Conservation (phyloP, 2,329 filamentous ascomycete genomes). For the Paecilomyces niveus region DNA sequence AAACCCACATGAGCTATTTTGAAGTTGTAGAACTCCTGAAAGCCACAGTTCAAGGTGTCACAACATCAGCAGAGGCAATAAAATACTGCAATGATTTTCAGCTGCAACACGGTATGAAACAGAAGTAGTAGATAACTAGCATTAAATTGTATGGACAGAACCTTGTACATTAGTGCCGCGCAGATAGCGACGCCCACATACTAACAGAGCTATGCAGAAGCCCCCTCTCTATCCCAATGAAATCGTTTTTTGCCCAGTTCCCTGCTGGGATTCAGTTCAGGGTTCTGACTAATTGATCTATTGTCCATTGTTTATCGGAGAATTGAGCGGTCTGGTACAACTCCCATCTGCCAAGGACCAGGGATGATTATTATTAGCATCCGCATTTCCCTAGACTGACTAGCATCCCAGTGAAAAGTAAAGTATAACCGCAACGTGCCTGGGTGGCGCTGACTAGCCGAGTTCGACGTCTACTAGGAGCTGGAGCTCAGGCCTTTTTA, state of each 20-base stretch:
- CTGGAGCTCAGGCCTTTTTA: not conserved
- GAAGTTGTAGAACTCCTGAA: not conserved
- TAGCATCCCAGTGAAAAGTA: not conserved
- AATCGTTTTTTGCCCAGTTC: not conserved
- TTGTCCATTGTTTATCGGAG: not conserved
- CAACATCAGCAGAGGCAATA: not conserved
- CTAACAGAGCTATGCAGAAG: not conserved
- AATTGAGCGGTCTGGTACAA: not conserved
- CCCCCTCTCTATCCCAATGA: not conserved
- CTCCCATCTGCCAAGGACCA: not conserved
- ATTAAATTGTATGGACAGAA: not conserved
- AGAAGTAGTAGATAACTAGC: not conserved
- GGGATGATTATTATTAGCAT: not conserved
- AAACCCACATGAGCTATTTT: not conserved
- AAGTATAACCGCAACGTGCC: not conserved
- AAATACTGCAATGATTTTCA: not conserved
- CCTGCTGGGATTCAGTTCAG: not conserved
- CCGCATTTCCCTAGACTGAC: not conserved
- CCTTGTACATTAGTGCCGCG: not conserved
- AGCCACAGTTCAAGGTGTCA: not conserved
- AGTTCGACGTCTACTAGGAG: not conserved
- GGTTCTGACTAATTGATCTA: not conserved
- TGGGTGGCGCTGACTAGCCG: not conserved
- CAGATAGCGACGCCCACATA: not conserved
- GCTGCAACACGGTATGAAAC: not conserved